These are phyloP conservation scores for Astrothelium macrocarpum DNA, from an alignment of 495 filamentous ascomycete genomes.

Conservation along the genomic window DNA sequence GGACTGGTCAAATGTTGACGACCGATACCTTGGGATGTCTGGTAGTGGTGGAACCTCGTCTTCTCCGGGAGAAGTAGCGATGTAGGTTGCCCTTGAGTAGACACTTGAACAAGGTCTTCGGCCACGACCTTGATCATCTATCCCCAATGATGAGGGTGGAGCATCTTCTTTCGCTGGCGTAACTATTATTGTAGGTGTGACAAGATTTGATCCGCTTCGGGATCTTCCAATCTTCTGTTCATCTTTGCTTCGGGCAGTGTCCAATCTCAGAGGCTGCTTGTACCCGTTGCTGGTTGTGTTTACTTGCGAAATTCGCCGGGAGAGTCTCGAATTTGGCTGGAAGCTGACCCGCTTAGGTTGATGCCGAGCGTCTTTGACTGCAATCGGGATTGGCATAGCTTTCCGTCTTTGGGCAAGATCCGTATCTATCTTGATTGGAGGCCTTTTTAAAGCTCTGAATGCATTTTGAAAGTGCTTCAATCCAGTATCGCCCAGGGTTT, in stretches of 20 bases:
- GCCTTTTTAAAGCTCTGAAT: background rate
- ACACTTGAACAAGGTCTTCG: slow-evolving; percentile 51
- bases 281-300: background rate
- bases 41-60: slow-evolving; percentile 51
- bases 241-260: background rate
- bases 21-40: slow-evolving; percentile 42
- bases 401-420: background rate
- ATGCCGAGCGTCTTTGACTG: background rate
- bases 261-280: background rate
- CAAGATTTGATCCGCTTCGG: background rate
- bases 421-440: background rate
- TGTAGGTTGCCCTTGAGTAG: slow-evolving; percentile 53
- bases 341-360: background rate
- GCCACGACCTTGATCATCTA: slow-evolving; percentile 26
- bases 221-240: background rate
- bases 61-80: slow-evolving; percentile 20
- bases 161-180: slow-evolving; percentile 56
- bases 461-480: background rate
- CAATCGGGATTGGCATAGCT: background rate
- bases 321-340: background rate
- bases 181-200: slow-evolving; percentile 52
- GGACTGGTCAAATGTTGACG: slow-evolving; percentile 14
- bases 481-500: background rate
- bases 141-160: slow-evolving; percentile 49
- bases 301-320: background rate